Percentiles rank a stretch among this genome's conserved stretches.
Conservation (phyloP, 345 rosid genomes). For the Populus deltoides region DNA sequence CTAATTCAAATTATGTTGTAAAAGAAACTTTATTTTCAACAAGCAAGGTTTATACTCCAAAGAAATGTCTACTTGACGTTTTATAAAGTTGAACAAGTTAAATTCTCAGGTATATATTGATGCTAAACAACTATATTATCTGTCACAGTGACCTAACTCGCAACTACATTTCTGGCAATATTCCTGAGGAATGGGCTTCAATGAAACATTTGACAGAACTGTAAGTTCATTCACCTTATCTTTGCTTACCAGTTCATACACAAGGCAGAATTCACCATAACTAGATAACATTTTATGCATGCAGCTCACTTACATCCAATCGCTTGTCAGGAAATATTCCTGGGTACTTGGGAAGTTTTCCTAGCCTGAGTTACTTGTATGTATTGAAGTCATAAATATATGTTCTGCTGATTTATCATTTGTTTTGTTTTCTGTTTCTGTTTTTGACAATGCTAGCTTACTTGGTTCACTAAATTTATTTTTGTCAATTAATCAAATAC, state of each 20-base stretch:
- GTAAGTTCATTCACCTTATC: background rate
- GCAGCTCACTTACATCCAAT: constrained; percentile 13
- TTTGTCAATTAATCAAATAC: too few relatives aligned
- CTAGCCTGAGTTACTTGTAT: constrained; percentile 11
- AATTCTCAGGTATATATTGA: too few relatives aligned
- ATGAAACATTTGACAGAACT: background rate
- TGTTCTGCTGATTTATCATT: too few relatives aligned
- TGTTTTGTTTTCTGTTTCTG: too few relatives aligned
- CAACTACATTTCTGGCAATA: constrained; percentile 14
- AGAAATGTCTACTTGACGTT: too few relatives aligned
- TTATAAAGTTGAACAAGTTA: too few relatives aligned
- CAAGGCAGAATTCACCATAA: background rate
- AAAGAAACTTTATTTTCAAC: too few relatives aligned
- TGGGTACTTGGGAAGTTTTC: constrained; percentile 1
- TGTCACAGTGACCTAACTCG: constrained; percentile 11
- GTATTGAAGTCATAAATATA: background rate
- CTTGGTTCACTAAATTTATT: too few relatives aligned
- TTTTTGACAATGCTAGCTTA: background rate
- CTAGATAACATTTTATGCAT: background rate
- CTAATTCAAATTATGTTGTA: too few relatives aligned
- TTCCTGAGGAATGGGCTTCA: constrained; percentile 22
- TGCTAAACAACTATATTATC: background rate
- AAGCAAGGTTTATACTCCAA: too few relatives aligned
- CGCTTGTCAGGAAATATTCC: constrained; percentile 15
- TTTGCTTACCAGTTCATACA: background rate